phyloP scores from a whole-genome alignment of 2,329 filamentous ascomycete genomes.

The Sarocladium kiliense region DNA sequence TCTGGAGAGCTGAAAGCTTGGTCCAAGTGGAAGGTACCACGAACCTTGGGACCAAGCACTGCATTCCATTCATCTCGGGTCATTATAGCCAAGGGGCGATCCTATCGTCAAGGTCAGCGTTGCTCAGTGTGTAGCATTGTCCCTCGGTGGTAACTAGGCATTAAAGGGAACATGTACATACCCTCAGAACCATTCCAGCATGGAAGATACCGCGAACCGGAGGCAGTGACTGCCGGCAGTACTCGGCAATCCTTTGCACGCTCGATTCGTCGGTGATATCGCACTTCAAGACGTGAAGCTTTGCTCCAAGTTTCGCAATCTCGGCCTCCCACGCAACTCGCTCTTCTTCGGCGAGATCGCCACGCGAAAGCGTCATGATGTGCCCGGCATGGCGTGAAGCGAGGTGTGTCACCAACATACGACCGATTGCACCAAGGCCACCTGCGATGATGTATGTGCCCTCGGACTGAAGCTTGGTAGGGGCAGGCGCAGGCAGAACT shows the following conservation, averaged over 20 bases:
- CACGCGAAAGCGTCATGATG: slow-evolving; percentile 12
- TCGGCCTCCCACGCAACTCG: background rate
- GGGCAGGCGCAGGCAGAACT: background rate
- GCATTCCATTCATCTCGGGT: no score
- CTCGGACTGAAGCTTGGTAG: background rate
- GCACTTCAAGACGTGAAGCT: slow-evolving; percentile 16
- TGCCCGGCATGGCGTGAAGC: slow-evolving; percentile 10
- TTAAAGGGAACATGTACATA: no score
- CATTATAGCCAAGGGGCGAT: background rate
- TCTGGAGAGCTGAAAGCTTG: no score
- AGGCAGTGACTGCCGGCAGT: no score
- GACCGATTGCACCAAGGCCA: slow-evolving; percentile 13
- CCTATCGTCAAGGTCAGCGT: no score
- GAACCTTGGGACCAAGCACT: no score
- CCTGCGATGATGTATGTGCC: slow-evolving; percentile 10
- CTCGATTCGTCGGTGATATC: slow-evolving; percentile 30
- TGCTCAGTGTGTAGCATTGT: no score
- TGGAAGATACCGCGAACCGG: no score
- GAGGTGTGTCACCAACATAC: no score
- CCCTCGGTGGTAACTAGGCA: no score
- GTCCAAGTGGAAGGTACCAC: no score
- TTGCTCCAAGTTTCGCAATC: slow-evolving; percentile 5
- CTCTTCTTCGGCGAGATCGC: background rate
- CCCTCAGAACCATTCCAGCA: slow-evolving; percentile 36
- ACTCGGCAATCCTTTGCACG: slow-evolving; percentile 35